Conservation (phyloP, 2,329 filamentous ascomycete species). For the Verticillium isaacii region DNA sequence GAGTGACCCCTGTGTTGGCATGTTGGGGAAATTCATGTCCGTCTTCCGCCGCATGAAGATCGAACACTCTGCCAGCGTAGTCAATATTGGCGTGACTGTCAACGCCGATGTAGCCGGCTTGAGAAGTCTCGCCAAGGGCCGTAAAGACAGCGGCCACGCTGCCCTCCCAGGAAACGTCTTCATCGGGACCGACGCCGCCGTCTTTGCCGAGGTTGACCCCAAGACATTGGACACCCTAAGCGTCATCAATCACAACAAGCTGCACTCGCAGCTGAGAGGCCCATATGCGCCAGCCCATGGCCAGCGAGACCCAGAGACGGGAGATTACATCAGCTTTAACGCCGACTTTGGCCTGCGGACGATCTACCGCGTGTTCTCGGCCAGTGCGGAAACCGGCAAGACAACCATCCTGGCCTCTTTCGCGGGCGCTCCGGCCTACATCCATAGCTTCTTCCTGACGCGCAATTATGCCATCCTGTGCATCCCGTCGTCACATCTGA, state of each 20-base stretch:
- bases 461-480: conserved; percentile 68
- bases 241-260: conserved; percentile 47
- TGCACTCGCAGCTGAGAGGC: conserved; percentile 67
- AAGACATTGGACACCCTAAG: conserved; percentile 69
- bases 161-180: conserved; percentile 41
- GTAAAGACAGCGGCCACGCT: conserved; percentile 10
- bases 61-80: conserved; percentile 17
- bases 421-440: conserved; percentile 56
- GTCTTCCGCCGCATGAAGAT: conserved; percentile 38
- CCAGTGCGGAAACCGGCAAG: conserved; percentile 57
- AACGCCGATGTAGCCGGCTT: conserved; percentile 60
- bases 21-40: conserved; percentile 68
- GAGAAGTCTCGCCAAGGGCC: conserved; percentile 12
- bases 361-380: conserved; percentile 68
- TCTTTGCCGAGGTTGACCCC: conserved; percentile 59
- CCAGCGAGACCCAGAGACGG: conserved; percentile 64
- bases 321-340: conserved; percentile 80
- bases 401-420: conserved; percentile 70
- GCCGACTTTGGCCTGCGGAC: conserved; percentile 52
- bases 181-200: conserved; percentile 51
- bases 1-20: conserved; percentile 66
- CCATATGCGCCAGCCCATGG: conserved; percentile 66
- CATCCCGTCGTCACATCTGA: conserved; percentile 62
- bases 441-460: conserved; percentile 79
- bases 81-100: conserved; percentile 63